Conservation (phyloP, 495 filamentous ascomycete genomes). For the Bryoglossum gracile region DNA sequence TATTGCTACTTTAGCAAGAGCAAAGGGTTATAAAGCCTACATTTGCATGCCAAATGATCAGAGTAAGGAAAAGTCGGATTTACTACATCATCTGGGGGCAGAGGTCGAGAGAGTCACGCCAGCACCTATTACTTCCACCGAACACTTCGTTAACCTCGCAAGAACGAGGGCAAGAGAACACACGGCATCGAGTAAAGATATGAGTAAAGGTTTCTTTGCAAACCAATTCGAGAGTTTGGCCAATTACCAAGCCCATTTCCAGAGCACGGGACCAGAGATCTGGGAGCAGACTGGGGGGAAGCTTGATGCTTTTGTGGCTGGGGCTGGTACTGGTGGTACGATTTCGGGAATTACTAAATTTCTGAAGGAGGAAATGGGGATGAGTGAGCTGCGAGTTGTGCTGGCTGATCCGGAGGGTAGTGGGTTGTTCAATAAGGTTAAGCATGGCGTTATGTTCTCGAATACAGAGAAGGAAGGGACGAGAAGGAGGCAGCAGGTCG, state of each 20-base stretch:
- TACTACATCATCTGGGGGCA: constrained; percentile 85
- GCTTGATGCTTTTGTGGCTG: constrained; percentile 86
- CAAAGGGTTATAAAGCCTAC: constrained; percentile 82
- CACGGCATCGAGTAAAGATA: constrained; percentile 35
- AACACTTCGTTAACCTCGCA: constrained; percentile 93
- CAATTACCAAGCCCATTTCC: constrained; percentile 80
- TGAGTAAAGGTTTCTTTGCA: constrained; percentile 73
- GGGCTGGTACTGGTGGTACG: constrained; percentile 94
- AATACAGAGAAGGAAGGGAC: constrained; percentile 83
- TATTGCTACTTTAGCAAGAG: constrained; percentile 78
- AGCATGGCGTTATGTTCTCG: constrained; percentile 94
- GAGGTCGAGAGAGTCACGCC: constrained; percentile 81
- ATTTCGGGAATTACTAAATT: constrained; percentile 79
- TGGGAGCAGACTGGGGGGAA: constrained; percentile 63
- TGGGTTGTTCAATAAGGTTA: constrained; percentile 84
- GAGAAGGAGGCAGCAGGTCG: constrained; percentile 78
- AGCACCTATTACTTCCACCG: constrained; percentile 81
- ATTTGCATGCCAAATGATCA: constrained; percentile 98
- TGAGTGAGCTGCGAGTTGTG: constrained; percentile 52
- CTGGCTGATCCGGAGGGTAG: constrained; percentile 93
- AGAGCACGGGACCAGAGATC: constrained; percentile 85
- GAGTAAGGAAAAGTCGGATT: constrained; percentile 75
- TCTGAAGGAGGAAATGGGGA: constrained; percentile 58
- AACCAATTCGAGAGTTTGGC: constrained; percentile 91
- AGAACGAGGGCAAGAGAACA: constrained; percentile 69